These are phyloP conservation scores for Cichorium intybus DNA, from an alignment of 140 eudicot species.

Conservation along the genomic window DNA sequence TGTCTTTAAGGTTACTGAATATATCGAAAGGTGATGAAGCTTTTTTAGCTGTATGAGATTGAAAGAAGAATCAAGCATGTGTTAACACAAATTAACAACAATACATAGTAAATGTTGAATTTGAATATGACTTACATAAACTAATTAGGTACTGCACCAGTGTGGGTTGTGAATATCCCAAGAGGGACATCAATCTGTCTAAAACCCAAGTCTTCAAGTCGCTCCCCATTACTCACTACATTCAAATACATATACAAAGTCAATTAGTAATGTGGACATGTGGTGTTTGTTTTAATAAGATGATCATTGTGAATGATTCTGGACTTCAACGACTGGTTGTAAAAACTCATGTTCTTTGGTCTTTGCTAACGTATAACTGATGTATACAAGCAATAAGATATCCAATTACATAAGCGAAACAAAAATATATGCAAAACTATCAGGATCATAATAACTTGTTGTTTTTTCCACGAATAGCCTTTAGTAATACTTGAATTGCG, in stretches of 20 bases:
- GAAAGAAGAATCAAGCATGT: no score
- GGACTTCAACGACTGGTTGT: background rate
- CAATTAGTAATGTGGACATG: no score
- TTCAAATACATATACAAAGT: background rate
- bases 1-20: slow-evolving; percentile 46
- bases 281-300: no score
- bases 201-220: slow-evolving; percentile 89
- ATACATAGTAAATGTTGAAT: no score
- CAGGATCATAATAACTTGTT: background rate
- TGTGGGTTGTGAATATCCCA: slow-evolving; percentile 82
- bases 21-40: slow-evolving; percentile 75
- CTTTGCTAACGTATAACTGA: background rate
- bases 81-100: no score
- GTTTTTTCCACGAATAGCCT: background rate
- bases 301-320: background rate
- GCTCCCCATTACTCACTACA: slow-evolving; percentile 52
- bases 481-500: background rate
- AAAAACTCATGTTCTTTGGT: background rate
- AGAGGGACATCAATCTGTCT: slow-evolving; percentile 69
- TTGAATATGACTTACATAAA: no score
- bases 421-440: background rate
- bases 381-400: background rate
- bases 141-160: no score
- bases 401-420: no score
- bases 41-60: slow-evolving; percentile 71